Conservation (phyloP, 2,329 filamentous ascomycete genomes). For the Calonectria honghensis region DNA sequence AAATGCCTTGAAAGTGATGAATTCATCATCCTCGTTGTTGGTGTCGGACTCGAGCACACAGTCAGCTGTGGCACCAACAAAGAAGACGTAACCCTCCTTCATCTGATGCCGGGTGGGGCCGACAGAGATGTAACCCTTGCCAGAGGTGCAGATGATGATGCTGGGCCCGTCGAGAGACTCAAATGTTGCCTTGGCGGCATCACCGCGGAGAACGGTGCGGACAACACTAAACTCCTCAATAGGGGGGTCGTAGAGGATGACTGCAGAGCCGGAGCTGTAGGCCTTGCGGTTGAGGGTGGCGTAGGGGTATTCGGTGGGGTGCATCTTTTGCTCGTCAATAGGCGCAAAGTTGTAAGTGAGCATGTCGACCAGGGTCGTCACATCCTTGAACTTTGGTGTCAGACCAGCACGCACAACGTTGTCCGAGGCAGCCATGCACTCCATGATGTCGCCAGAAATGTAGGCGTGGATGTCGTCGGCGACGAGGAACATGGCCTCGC, state of each 20-base stretch:
- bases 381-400: conserved; percentile 99
- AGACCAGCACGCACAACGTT: conserved; percentile 98
- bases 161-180: conserved; percentile 91
- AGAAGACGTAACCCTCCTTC: conserved; percentile 84
- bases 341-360: conserved; percentile 97
- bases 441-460: conserved; percentile 93
- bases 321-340: conserved; percentile 96
- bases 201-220: conserved; percentile 82
- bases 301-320: conserved; percentile 89
- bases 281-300: conserved; percentile 86
- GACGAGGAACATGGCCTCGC: conserved; percentile 96
- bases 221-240: conserved; percentile 98
- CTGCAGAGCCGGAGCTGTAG: conserved; percentile 85
- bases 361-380: conserved; percentile 90
- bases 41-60: conserved; percentile 82
- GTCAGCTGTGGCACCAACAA: conserved; percentile 92
- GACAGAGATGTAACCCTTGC: conserved; percentile 88
- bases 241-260: conserved; percentile 91
- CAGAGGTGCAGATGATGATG: conserved; percentile 92
- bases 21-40: conserved; percentile 77
- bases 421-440: conserved; percentile 99
- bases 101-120: conserved; percentile 87
- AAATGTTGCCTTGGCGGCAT: conserved; percentile 89
- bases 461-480: conserved; percentile 99
- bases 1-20: conserved; percentile 95